A percentile compares a stretch with the other conserved stretches of the same genome.
Conservation (phyloP, 768 basidiomycete species). For the Neoboletus magnificus region DNA sequence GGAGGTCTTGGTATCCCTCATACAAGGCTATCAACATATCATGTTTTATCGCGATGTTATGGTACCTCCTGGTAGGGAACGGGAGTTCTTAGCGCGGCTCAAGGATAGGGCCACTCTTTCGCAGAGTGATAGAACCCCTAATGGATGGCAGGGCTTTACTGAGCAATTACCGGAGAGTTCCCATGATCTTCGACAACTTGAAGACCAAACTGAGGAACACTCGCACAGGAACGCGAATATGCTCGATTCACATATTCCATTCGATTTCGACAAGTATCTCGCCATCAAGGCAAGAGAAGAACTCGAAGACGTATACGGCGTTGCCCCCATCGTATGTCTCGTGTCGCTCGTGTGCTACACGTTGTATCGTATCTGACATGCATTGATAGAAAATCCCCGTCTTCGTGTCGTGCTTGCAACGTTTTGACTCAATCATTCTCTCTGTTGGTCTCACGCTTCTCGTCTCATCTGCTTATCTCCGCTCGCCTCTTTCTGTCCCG, state of each 20-base stretch:
- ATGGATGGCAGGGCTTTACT: constrained; percentile 5
- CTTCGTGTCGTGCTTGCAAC: constrained; percentile 73
- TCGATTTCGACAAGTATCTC: constrained; percentile 64
- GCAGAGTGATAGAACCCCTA: constrained; percentile 8
- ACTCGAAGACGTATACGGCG: constrained; percentile 73
- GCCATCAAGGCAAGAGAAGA: constrained; percentile 67
- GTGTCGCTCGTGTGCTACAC: background rate
- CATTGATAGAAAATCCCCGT: constrained; percentile 63
- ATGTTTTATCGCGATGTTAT: constrained; percentile 67
- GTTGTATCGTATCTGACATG: constrained; percentile 1
- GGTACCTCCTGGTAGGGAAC: constrained; percentile 42
- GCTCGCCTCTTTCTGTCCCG: constrained; percentile 43
- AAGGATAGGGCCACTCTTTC: constrained; percentile 11
- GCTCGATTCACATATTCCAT: constrained; percentile 48
- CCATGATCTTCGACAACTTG: constrained; percentile 17
- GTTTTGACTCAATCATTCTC: constrained; percentile 69
- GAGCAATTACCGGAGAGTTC: constrained; percentile 12
- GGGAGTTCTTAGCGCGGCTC: constrained; percentile 36
- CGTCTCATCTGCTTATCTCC: constrained; percentile 58
- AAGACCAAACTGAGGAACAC: constrained; percentile 13
- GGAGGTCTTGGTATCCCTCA: constrained; percentile 61
- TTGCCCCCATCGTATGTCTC: constrained; percentile 69
- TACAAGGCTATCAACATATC: constrained; percentile 70
- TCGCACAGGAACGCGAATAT: constrained; percentile 1
- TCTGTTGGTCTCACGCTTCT: constrained; percentile 57